phyloP scores from a whole-genome alignment of 164 flowering plant genomes.

The Vitis cinerea region DNA sequence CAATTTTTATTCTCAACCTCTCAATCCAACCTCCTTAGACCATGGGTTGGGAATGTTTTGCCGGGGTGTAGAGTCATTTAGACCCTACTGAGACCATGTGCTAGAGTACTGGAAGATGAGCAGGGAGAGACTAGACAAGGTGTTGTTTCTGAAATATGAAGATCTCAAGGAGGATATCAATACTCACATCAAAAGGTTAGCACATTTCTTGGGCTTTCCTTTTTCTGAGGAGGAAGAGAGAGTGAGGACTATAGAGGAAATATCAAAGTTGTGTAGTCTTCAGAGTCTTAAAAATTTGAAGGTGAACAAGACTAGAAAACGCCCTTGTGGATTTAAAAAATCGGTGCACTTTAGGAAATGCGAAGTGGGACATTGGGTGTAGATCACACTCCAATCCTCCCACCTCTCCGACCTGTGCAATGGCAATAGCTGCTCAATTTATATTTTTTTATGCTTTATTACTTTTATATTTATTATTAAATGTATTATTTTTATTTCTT shows the following conservation, averaged over 20 bases:
- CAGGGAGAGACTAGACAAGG: background rate
- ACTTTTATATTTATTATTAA: too few relatives aligned
- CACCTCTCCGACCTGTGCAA: too few relatives aligned
- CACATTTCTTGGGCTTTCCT: background rate
- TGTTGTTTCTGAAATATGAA: background rate
- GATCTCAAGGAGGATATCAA: background rate
- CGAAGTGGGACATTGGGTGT: conserved; percentile 1
- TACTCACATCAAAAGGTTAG: background rate
- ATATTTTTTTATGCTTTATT: too few relatives aligned
- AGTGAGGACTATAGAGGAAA: background rate
- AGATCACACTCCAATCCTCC: too few relatives aligned
- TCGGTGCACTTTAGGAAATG: background rate
- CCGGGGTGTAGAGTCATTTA: background rate
- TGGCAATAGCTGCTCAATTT: too few relatives aligned
- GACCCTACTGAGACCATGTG: conserved; percentile 4
- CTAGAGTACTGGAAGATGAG: background rate
- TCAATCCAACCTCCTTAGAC: too few relatives aligned
- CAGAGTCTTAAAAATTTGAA: background rate
- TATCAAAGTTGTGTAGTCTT: background rate
- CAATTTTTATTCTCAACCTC: too few relatives aligned
- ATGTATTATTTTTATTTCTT: too few relatives aligned
- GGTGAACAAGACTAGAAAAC: conserved; percentile 2
- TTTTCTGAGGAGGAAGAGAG: background rate
- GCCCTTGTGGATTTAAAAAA: background rate
- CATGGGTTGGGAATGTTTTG: conserved; percentile 1